phyloP scores from a whole-genome alignment of 192 early-diverging fungal species.

The Coemansia sp. region DNA sequence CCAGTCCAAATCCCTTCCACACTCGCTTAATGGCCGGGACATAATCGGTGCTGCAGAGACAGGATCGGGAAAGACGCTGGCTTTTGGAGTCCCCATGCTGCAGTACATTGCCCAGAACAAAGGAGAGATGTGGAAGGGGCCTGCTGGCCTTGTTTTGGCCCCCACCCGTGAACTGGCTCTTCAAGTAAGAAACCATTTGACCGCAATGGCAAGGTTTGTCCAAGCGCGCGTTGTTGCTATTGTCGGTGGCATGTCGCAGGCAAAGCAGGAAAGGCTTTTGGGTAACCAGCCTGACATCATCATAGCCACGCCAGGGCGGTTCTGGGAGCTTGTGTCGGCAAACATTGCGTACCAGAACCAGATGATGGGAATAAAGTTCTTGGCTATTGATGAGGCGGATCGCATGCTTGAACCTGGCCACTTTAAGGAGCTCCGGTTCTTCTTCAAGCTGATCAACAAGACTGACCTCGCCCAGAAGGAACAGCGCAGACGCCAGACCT shows the following conservation, averaged over 20 bases:
- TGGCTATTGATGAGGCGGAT: constrained; percentile 85
- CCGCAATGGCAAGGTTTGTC: constrained; percentile 51
- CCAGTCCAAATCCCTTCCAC: constrained; percentile 72
- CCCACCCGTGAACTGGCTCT: constrained; percentile 96
- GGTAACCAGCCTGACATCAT: constrained; percentile 67
- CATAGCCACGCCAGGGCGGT: constrained; percentile 79
- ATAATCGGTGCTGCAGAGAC: constrained; percentile 94
- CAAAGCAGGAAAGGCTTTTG: constrained; percentile 85
- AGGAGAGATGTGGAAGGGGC: constrained; percentile 26
- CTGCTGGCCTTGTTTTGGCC: constrained; percentile 73
- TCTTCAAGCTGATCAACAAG: constrained; percentile 58
- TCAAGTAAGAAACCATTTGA: constrained; percentile 87
- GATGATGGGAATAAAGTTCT: constrained; percentile 63
- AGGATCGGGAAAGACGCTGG: constrained; percentile 93
- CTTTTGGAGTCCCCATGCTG: constrained; percentile 92
- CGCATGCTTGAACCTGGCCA: constrained; percentile 79
- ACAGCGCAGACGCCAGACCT: constrained; percentile 67
- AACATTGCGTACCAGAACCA: constrained; percentile 59
- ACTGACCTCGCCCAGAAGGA: constrained; percentile 14
- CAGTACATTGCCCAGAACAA: constrained; percentile 60
- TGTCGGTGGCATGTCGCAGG: constrained; percentile 92
- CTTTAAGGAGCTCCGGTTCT: constrained; percentile 69
- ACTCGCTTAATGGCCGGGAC: constrained; percentile 74
- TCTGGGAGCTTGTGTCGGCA: constrained; percentile 66
- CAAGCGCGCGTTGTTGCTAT: constrained; percentile 66